Conservation (phyloP, 352 stramenopile genomes). For the Achlya hypogyna region DNA sequence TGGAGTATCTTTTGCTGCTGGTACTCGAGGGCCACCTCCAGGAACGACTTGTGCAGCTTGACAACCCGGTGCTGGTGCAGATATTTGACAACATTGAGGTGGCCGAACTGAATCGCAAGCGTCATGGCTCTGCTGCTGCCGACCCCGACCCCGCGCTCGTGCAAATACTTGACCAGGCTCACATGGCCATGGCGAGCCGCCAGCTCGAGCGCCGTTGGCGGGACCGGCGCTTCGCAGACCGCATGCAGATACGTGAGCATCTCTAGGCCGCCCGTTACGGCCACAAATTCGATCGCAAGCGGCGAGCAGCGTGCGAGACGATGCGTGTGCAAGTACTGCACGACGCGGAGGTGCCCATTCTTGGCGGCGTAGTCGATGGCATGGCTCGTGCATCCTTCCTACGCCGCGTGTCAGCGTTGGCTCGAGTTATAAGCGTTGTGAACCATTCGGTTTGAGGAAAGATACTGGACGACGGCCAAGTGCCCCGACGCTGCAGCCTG, state of each 20-base stretch:
- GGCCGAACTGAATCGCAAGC: neutral
- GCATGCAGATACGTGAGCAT: neutral
- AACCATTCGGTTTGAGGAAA: constrained; percentile 35
- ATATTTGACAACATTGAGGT: constrained; percentile 6
- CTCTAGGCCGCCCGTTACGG: neutral
- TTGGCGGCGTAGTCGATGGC: constrained; percentile 28
- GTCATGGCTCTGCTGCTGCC: neutral
- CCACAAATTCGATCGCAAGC: neutral
- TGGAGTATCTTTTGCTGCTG: neutral
- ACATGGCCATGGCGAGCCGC: constrained; percentile 14
- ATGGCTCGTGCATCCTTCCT: constrained; percentile 62
- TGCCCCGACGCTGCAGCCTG: constrained; percentile 55
- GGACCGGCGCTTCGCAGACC: neutral
- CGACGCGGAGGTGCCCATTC: constrained; percentile 2
- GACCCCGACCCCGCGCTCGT: neutral
- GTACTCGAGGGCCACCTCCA: neutral
- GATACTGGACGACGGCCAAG: constrained; percentile 57
- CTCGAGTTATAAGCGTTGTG: neutral
- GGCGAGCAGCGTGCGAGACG: neutral
- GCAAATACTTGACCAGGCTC: constrained; percentile 2
- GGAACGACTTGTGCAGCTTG: neutral
- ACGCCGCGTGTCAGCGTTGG: neutral
- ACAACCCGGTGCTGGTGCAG: neutral
- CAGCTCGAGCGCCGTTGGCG: constrained; percentile 1
- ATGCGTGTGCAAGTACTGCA: constrained; percentile 5